A percentile compares a stretch with the other conserved stretches of the same genome.
These are phyloP conservation scores for Leccinum pallidistipes DNA, from an alignment of 1,284 basidiomycete species.

Conservation along the genomic window DNA sequence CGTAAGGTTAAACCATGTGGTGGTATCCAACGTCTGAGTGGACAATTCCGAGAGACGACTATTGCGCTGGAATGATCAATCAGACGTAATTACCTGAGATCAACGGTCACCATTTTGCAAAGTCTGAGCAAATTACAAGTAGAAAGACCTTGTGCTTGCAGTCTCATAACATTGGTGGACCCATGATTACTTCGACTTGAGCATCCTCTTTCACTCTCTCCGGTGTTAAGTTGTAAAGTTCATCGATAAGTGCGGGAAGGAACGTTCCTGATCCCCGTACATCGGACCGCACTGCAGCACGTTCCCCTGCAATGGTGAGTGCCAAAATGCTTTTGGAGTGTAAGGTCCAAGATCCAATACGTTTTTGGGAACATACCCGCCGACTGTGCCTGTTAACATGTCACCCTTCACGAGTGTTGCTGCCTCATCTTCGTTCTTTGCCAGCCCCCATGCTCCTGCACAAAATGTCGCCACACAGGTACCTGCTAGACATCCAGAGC, in stretches of 20 bases:
- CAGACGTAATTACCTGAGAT: no score
- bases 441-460: conserved; percentile 56
- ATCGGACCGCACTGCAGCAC: conserved; percentile 66
- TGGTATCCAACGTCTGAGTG: no score
- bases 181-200: conserved; percentile 45
- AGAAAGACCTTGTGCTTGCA: no score
- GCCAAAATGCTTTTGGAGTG: conserved; percentile 62
- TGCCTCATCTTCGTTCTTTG: conserved; percentile 22
- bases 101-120: no score
- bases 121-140: not conserved
- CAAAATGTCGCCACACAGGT: conserved; percentile 77
- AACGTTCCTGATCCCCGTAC: conserved; percentile 89
- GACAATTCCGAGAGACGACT: no score
- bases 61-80: no score
- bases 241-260: conserved; percentile 84
- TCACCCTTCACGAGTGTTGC: conserved; percentile 63
- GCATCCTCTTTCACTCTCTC: conserved; percentile 51
- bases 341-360: conserved; percentile 7
- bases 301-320: conserved; percentile 82
- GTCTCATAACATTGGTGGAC: no score
- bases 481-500: conserved; percentile 88
- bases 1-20: no score
- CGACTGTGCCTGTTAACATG: conserved; percentile 73
- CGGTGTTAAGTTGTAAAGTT: conserved; percentile 64
- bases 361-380: conserved; percentile 54